Base-by-base conservation (phyloP, 2,329 filamentous ascomycete species). In the Chaetomiaceae sp. region DNA sequence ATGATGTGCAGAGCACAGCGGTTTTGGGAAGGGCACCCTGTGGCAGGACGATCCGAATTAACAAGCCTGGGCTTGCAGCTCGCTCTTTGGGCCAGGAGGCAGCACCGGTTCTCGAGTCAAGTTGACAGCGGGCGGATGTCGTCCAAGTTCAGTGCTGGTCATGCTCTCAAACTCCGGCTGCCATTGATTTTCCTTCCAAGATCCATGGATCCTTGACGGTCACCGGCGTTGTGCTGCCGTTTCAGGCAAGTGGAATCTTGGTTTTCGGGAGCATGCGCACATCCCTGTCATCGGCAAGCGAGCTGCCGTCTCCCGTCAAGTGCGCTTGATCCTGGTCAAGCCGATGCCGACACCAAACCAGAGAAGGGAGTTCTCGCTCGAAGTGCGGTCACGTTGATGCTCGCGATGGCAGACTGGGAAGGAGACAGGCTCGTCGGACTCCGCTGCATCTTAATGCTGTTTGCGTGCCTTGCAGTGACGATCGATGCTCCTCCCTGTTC, bases 1-100 rank as follows among this genome's bases (percentile, higher is more conserved):
- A 9, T 37, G 44, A 44, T 48, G 44, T 20, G 44, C 39, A 38
- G 20, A 34, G 33, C 17, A 34, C 30, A 21, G 39, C 27, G 5
- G 7, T 20, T 8, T 39, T 17, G 35, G 17, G 40, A 23, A n/a
- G 21, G 16, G 21, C 19, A 20, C 33, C 19, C 31, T 43, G 46
- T 33, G 9, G 27, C 9, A 48, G 37, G 52, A 16, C 27, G 39
- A 48, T 50, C 44, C 25, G 40, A 44, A 44, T 50, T 21, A 44
- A n/a, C n/a, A n/a, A n/a, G 43, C 20, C 44, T 44, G 33, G 21
- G 44, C 52, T 44, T 48, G 40, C 33, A 33, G 19, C 1, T 33
- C 30, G 30, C 30, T 2, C 30, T 12, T 12, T 33, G 30, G 30
- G 30, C 30, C 12, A 33, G 30, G 5, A 5, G 30, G 30, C n/a